Percentiles rank a stretch among this genome's conserved stretches.
These are phyloP conservation scores for Lipomyces japonicus DNA, from an alignment of 805 yeast species.

Conservation along the genomic window DNA sequence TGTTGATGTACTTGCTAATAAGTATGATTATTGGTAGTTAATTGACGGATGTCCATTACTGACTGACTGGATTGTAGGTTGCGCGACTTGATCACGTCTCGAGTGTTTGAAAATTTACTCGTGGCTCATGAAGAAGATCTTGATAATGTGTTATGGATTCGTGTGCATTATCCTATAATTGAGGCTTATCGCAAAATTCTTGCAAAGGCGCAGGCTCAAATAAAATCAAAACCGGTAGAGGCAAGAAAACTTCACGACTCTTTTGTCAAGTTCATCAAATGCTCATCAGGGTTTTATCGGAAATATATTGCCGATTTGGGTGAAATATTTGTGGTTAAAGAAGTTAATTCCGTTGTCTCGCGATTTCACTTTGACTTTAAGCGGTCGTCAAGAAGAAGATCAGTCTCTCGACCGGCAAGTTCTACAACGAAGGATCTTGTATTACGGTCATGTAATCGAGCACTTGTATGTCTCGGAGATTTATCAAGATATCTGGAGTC, in stretches of 20 bases:
- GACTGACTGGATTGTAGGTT: conserved; percentile 10
- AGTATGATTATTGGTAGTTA: conserved; percentile 6
- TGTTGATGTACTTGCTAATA: conserved; percentile 9
- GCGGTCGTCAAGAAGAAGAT: neutral
- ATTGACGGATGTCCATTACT: neutral
- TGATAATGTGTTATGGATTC: conserved; percentile 18
- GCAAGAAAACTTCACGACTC: conserved; percentile 21
- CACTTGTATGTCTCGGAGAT: conserved; percentile 28
- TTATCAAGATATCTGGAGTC: conserved; percentile 29
- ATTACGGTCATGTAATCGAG: conserved; percentile 17
- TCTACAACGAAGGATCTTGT: conserved; percentile 3
- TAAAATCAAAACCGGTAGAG: conserved; percentile 14
- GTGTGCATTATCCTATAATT: conserved; percentile 16
- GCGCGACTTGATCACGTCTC: conserved; percentile 6
- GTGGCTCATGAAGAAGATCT: conserved; percentile 13
- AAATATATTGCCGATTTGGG: conserved; percentile 14
- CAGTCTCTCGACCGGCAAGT: neutral
- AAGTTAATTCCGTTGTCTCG: conserved; percentile 12
- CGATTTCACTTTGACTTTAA: conserved; percentile 9
- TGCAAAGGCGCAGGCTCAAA: conserved; percentile 15
- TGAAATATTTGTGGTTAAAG: conserved; percentile 10
- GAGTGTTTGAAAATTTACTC: conserved; percentile 8
- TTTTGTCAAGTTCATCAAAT: conserved; percentile 21
- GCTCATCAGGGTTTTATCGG: conserved; percentile 18
- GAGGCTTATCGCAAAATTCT: conserved; percentile 14